phyloP scores from a whole-genome alignment of 1,139 yeast species.

The Meyerozyma sp. region DNA sequence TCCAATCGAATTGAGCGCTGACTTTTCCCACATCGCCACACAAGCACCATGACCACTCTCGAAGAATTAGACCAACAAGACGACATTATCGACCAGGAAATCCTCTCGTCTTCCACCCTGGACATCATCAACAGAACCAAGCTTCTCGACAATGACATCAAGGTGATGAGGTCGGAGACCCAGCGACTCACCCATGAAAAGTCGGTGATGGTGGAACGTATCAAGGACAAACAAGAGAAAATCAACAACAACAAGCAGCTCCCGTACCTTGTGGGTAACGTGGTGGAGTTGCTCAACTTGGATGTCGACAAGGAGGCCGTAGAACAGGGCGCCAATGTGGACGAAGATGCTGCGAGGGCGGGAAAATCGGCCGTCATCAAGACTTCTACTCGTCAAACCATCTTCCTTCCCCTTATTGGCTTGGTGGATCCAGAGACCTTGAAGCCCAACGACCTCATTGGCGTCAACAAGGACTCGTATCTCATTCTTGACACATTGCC shows the following conservation, averaged over 20 bases:
- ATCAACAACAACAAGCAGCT: slow-evolving; percentile 92
- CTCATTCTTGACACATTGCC: slow-evolving; percentile 91
- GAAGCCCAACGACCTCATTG: slow-evolving; percentile 95
- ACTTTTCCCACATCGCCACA: neutral
- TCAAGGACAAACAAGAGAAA: slow-evolving; percentile 94
- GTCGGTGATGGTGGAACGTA: slow-evolving; percentile 86
- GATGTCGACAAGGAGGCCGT: slow-evolving; percentile 81
- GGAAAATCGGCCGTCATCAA: slow-evolving; percentile 99
- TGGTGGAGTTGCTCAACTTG: slow-evolving; percentile 88
- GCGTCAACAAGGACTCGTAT: slow-evolving; percentile 96
- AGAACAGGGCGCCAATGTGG: slow-evolving; percentile 94
- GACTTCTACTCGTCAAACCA: slow-evolving; percentile 96
- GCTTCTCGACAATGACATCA: slow-evolving; percentile 89
- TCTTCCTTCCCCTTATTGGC: slow-evolving; percentile 92
- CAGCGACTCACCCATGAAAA: slow-evolving; percentile 91
- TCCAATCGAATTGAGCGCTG: neutral
- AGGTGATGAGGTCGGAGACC: slow-evolving; percentile 89
- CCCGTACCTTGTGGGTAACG: slow-evolving; percentile 97
- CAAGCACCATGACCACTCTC: slow-evolving; percentile 51
- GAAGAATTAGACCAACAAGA: slow-evolving; percentile 43
- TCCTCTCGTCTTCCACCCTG: slow-evolving; percentile 68
- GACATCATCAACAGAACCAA: slow-evolving; percentile 86
- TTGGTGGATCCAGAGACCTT: slow-evolving; percentile 82
- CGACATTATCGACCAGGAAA: slow-evolving; percentile 70
- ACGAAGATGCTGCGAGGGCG: slow-evolving; percentile 82